These are phyloP conservation scores for Medicago lupulina DNA, from an alignment of 306 rosid genomes.

Conservation along the genomic window DNA sequence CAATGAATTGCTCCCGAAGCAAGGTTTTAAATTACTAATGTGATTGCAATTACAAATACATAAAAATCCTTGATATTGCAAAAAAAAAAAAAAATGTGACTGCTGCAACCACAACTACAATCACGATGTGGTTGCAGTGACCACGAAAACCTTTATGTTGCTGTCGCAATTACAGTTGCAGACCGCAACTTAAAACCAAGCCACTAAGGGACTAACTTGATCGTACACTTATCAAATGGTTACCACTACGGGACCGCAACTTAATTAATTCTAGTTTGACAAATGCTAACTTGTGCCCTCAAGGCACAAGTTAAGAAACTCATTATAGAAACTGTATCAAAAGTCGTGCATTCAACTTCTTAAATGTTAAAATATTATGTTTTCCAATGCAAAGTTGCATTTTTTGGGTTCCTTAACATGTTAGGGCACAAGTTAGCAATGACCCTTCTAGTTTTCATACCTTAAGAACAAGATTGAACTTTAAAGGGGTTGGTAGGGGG, in stretches of 20 bases:
- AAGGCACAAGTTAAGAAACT: no score
- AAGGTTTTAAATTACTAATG: background rate
- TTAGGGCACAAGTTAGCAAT: no score
- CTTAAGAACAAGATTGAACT: background rate
- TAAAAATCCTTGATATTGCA: background rate
- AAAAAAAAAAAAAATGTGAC: background rate
- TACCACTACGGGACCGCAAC: no score
- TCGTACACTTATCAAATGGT: background rate
- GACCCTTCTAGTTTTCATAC: no score
- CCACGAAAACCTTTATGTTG: background rate
- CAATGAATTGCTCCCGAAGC: background rate
- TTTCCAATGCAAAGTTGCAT: no score
- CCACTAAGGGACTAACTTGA: background rate
- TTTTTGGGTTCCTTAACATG: no score
- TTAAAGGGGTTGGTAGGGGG: background rate
- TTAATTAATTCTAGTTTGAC: no score
- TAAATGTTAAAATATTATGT: no score
- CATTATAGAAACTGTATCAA: no score
- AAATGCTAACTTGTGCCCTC: no score
- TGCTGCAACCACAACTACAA: no score
- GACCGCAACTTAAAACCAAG: background rate
- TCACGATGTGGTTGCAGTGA: background rate
- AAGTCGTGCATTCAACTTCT: no score
- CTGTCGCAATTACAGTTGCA: background rate
- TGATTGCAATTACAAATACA: background rate